Evolutionary conservation across 768 basidiomycete species (phyloP).

Genomic region (Russula foetens): DNA sequence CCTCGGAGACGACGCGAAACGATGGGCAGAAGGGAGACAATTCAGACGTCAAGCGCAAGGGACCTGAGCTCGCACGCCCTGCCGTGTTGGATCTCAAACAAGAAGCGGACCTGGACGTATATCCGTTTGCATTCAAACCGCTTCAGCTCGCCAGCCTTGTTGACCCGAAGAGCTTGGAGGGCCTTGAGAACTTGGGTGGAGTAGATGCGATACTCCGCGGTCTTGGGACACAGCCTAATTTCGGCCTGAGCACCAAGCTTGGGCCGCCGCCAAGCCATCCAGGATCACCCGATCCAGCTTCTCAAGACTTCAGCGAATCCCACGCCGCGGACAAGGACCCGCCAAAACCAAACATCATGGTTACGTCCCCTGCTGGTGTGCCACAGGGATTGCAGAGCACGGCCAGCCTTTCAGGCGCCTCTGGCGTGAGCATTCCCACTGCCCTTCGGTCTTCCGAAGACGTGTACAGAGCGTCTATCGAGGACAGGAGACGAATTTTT

Average conservation of each 20-base stretch:
- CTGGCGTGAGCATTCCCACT: background rate
- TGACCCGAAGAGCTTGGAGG: constrained; percentile 76
- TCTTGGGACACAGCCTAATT: constrained; percentile 56
- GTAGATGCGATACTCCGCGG: constrained; percentile 54
- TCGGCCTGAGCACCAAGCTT: constrained; percentile 31
- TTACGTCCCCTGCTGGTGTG: constrained; percentile 34
- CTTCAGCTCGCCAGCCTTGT: constrained; percentile 74
- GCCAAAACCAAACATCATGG: constrained; percentile 27
- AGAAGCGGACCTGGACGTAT: constrained; percentile 46
- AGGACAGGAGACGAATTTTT: constrained; percentile 41
- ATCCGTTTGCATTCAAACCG: constrained; percentile 70
- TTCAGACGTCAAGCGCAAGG: constrained; percentile 9
- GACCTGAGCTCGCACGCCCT: constrained; percentile 20
- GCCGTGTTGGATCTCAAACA: constrained; percentile 27
- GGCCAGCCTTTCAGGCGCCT: constrained; percentile 5
- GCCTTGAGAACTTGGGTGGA: constrained; percentile 66
- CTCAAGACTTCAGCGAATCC: background rate
- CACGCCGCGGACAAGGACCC: constrained; percentile 26
- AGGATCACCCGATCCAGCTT: background rate
- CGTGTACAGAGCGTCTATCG: constrained; percentile 30
- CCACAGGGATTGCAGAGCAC: constrained; percentile 13
- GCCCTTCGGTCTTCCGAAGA: background rate
- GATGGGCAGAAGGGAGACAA: constrained; percentile 22
- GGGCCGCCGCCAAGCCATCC: background rate
- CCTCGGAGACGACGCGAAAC: background rate